Conservation (phyloP, 2,329 filamentous ascomycete genomes). For the Talaromyces sp. region DNA sequence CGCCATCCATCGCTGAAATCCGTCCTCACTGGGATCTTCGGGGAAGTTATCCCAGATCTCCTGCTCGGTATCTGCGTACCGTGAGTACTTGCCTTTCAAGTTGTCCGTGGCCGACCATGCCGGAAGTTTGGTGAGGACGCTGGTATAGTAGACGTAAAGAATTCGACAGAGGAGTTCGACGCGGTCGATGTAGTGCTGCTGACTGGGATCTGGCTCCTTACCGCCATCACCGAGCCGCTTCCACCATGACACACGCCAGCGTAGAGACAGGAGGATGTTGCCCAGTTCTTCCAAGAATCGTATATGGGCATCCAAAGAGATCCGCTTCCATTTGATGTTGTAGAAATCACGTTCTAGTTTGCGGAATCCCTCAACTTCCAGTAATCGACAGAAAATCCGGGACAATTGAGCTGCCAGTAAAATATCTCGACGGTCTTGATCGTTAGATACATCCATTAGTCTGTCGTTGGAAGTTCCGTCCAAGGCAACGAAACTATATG, state of each 20-base stretch:
- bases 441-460: constrained; percentile 39
- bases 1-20: constrained; percentile 42
- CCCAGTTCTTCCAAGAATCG: constrained; percentile 41
- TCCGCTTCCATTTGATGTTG: constrained; percentile 46
- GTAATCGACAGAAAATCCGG: constrained; percentile 46
- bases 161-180: constrained; percentile 43
- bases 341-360: constrained; percentile 45
- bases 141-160: constrained; percentile 48
- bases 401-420: constrained; percentile 44
- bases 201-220: constrained; percentile 32
- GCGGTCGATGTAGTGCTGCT: constrained; percentile 40
- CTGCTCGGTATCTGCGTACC: constrained; percentile 41
- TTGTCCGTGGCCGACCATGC: constrained; percentile 37
- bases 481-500: constrained; percentile 40
- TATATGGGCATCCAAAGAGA: constrained; percentile 41
- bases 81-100: constrained; percentile 40
- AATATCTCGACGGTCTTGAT: constrained; percentile 38
- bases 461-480: constrained; percentile 30
- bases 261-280: constrained; percentile 41
- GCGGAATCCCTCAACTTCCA: constrained; percentile 46
- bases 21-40: constrained; percentile 34
- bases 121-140: constrained; percentile 41
- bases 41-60: constrained; percentile 45
- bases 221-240: constrained; percentile 40
- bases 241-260: constrained; percentile 48